Base-by-base conservation (phyloP, 805 yeast species). In the Cyberlindnera petersonii region DNA sequence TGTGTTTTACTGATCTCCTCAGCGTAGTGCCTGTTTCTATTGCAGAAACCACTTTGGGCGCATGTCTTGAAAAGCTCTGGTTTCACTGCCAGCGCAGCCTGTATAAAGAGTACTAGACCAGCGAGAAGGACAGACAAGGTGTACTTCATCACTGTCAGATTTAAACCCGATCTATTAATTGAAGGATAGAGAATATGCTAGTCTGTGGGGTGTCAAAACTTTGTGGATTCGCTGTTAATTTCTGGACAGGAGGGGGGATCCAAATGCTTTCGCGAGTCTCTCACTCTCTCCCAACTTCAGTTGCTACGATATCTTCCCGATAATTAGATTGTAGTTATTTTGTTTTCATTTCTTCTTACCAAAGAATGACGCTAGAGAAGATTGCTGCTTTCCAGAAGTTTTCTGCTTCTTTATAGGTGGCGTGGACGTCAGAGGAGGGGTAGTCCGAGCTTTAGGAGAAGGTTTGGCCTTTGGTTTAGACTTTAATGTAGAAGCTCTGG, bases 11-110 rank as follows among this genome's bases (percentile, higher is more conserved):
- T 6, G 20, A 53, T 48, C 35, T 52, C 45, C 17, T 29, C 26
- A 1, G 86, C 85, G 55, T 74, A 86, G 41, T 75, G 77, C 39
- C 91, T 66, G 53, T 89, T 86, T 59, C 98, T 72, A 35, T 71
- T 62, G 56, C 98, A 89, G 56, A 89, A 88, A 6, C 96, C 95
- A 14, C 87, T 74, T 52, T 83, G 81, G 6, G 69, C 76, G 60
- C 98, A 89, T 11, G 69, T 75, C 56, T 86, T 85, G 68, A 87
- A 83, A 39, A 86, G 61, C 46, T 79, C 77, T 3, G 74, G 77
- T 50, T 82, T 80, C 26, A 79, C 87, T 1, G 72, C 74, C 1
- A 46, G 19, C 7, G 24, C 39, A 4, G 24, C 26, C 19, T 24
- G 26, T 4, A 24, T 13, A 22, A 15, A 26, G 20, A 18, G 14